Base-by-base conservation (phyloP, 257 asterid genomes). In the Leonotis leonurus region DNA sequence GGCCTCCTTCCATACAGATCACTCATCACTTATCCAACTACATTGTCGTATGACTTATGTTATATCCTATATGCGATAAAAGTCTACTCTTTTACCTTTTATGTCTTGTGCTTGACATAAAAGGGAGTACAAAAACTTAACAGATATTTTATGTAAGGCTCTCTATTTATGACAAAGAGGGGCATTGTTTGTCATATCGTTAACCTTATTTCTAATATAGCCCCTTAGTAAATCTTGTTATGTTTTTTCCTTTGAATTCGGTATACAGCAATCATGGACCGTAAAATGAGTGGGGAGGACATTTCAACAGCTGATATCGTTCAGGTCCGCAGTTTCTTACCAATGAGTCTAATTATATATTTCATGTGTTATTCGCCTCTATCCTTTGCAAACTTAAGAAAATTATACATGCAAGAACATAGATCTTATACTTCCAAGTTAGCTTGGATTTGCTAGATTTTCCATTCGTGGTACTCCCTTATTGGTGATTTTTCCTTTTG, bases 261-360 rank as follows among this genome's bases (percentile, higher is more conserved):
- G 70, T 76, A 56, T 80, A 76, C 89, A 92, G 99, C 74, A 70
- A 83, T 92, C 73, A 77, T 83, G 91, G 97, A 89, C 84, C 82
- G 86, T 52, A 88, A 88, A 80, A 73, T 86, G 87, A 68, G 71
- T 49, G 97, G 98, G 66, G 70, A 78, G 81, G 99, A 92, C 73
- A 73, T 86, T 71, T 83, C 89, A 57, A 67, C 70, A 6, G 83
- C 83, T 67, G 95, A 88, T 71, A 78, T 89, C 39, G 78, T 89
- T 77, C 93, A 87, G 84, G 97, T 90, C 48, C 70, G 97, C 77
- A 22, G 48, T 58, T 65, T 70, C 44, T 14, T 1, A 13, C 30
- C 49, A 45, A 16, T 40, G 13, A 36, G 56, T 75, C 41, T 13
- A 62, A 11, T 48, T 57, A 40, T 68, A 22, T 36, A 35, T 14